A percentile compares a stretch with the other conserved stretches of the same genome.
Conservation (phyloP, 1,284 basidiomycete genomes). For the Fomes fomentarius region DNA sequence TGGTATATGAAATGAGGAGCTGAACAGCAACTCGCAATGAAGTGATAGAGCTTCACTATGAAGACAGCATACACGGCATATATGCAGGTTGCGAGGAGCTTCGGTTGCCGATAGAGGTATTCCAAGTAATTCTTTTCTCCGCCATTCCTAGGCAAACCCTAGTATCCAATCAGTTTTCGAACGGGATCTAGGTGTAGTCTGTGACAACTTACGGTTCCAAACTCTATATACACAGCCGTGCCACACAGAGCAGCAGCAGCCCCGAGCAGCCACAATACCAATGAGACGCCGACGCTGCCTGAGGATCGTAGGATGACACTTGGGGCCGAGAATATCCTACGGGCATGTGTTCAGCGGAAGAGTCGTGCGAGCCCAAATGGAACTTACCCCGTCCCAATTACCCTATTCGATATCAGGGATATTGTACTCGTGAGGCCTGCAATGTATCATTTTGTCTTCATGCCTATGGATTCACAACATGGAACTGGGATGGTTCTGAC, state of each 20-base stretch:
- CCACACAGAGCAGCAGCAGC: conserved; percentile 64
- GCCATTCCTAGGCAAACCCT: conserved; percentile 71
- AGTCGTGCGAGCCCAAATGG: no score
- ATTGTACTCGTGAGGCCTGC: no score
- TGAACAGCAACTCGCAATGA: no score
- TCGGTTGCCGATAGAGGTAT: conserved; percentile 66
- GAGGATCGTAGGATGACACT: conserved; percentile 67
- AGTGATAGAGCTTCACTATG: conserved; percentile 42
- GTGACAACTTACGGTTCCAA: conserved; percentile 58
- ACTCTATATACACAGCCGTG: conserved; percentile 73
- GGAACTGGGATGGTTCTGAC: no score
- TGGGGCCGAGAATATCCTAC: conserved; percentile 76
- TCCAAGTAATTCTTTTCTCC: conserved; percentile 82
- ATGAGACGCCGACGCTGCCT: conserved; percentile 64
- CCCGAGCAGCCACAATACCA: conserved; percentile 75
- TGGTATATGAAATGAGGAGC: no score
- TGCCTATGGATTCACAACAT: no score
- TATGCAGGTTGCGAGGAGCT: conserved; percentile 60
- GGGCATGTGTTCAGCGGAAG: not conserved
- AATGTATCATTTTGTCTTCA: no score
- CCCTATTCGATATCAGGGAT: no score
- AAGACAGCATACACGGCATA: conserved; percentile 65
- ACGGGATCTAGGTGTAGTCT: no score
- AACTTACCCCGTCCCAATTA: no score
- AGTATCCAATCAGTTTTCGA: no score